A percentile compares a stretch with the other conserved stretches of the same genome.
These are phyloP conservation scores for Lichtheimia ornata DNA, from an alignment of 371 early-diverging fungal genomes.

Conservation along the genomic window DNA sequence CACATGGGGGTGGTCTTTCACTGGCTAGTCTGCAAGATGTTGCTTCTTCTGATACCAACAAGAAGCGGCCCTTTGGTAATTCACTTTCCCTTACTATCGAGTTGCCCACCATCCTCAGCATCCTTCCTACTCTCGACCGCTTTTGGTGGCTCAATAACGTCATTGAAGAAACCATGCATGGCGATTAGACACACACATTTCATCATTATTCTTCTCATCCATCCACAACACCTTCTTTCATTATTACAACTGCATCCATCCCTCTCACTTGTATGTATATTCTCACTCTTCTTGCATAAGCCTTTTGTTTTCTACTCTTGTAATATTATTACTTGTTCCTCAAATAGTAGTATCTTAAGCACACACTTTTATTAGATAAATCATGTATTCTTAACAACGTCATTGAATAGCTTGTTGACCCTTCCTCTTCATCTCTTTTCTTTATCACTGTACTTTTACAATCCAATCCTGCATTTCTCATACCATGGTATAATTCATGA, in stretches of 20 bases:
- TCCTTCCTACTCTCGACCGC: conserved; percentile 18
- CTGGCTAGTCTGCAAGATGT: conserved; percentile 7
- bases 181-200: not conserved
- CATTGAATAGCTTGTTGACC: too few relatives aligned
- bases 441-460: too few relatives aligned
- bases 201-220: not conserved
- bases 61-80: not conserved
- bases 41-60: not conserved
- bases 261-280: too few relatives aligned
- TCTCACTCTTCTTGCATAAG: too few relatives aligned
- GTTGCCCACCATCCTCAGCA: conserved; percentile 13
- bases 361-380: too few relatives aligned
- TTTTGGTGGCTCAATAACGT: conserved; percentile 25
- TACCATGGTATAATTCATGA: too few relatives aligned
- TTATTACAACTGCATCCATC: not conserved
- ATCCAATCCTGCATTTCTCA: too few relatives aligned
- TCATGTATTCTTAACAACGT: too few relatives aligned
- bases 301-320: too few relatives aligned
- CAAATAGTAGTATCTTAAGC: too few relatives aligned
- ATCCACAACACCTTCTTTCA: not conserved
- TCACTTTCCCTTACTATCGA: conserved; percentile 1
- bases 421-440: too few relatives aligned
- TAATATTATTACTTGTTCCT: too few relatives aligned
- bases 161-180: conserved; percentile 22
- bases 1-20: conserved; percentile 1